Percentiles rank a stretch among this genome's conserved stretches.
Conservation (phyloP, 1,284 basidiomycete species). For the Marasmius oreades region DNA sequence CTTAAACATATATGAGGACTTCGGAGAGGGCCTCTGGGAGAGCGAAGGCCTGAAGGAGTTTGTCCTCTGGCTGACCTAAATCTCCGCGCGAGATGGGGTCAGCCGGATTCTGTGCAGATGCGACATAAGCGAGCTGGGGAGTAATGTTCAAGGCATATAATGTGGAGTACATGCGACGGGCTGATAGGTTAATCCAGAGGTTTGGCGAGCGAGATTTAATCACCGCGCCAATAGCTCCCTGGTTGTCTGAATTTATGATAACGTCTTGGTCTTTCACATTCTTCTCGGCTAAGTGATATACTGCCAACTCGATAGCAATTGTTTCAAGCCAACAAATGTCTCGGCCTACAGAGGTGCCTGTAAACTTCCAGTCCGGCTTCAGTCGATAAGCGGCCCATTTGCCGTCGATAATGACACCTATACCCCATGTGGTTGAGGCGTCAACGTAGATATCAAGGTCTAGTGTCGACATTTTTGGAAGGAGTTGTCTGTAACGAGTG, state of each 20-base stretch:
- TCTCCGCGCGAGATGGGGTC: too few relatives aligned
- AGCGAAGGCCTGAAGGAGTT: too few relatives aligned
- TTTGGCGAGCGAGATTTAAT: constrained; percentile 6
- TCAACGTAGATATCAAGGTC: constrained; percentile 21
- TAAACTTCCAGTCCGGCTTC: constrained; percentile 19
- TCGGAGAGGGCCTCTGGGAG: not conserved
- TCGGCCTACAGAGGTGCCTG: not conserved
- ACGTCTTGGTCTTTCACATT: not conserved
- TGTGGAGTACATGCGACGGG: not conserved
- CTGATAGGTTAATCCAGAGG: constrained; percentile 4
- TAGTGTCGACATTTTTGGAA: constrained; percentile 2
- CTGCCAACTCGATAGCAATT: constrained; percentile 15
- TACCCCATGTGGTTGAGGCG: constrained; percentile 19
- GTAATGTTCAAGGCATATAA: not conserved
- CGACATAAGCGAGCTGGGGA: not conserved
- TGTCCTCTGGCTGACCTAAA: too few relatives aligned
- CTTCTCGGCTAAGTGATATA: not conserved
- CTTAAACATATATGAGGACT: not conserved
- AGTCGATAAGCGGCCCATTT: constrained; percentile 22
- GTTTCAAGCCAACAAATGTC: constrained; percentile 30
- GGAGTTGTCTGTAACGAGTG: constrained; percentile 9
- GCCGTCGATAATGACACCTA: constrained; percentile 26
- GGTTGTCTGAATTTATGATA: constrained; percentile 10
- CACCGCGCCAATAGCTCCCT: constrained; percentile 9
- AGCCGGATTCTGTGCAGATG: constrained; percentile 2